Base-by-base conservation (phyloP, 345 rosid genomes). In the Bruguiera sexangula region DNA sequence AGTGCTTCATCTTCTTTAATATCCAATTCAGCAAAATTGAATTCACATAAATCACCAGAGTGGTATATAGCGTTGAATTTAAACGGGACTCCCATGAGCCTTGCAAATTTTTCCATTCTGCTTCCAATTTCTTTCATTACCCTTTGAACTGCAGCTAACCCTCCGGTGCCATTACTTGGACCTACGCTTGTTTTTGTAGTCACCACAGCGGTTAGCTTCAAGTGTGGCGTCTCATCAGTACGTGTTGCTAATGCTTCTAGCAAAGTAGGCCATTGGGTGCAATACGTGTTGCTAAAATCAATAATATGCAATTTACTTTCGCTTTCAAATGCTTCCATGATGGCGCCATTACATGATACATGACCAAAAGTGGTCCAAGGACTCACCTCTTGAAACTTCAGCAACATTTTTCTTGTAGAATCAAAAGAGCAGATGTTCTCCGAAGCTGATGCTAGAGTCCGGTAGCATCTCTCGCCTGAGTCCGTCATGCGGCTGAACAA, bases 361-460 rank as follows among this genome's bases (percentile, higher is more conserved):
- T 95, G 97, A n/a, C 98, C 99, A 27, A 95, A 95, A 69, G 98
- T 95, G 34, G 88, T 86, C 99, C 99, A 95, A 3, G 98, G 99
- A 73, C 91, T 87, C 62, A 87, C 96, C 84, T 92, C 99, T 84
- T 95, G 99, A 60, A 92, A 90, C 80, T 86, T 90, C 65, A 95
- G 75, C 1, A 92, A 85, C 72, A 85, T 86, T 78, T 86, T 95
- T 22, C 96, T 80, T 0, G 92, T 90, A 3, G 96, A 87, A 65
- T 89, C 96, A 69, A 95, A 90, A 15, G 96, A 90, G 72, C 87
- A 83, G 0, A 84, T 83, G 70, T 85, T 88, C 21, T 92, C 96
- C 0, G 98, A 82, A 1, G 90, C 90, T 0, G 92, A 75, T 5
- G 81, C 75, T 67, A 90, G 68, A 27, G 91, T 80, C 0, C 84